Evolutionary conservation across 495 filamentous ascomycete species (phyloP), one percentile per base, ranked within the genome.

Genomic region (Aspergillus avenaceus): DNA sequence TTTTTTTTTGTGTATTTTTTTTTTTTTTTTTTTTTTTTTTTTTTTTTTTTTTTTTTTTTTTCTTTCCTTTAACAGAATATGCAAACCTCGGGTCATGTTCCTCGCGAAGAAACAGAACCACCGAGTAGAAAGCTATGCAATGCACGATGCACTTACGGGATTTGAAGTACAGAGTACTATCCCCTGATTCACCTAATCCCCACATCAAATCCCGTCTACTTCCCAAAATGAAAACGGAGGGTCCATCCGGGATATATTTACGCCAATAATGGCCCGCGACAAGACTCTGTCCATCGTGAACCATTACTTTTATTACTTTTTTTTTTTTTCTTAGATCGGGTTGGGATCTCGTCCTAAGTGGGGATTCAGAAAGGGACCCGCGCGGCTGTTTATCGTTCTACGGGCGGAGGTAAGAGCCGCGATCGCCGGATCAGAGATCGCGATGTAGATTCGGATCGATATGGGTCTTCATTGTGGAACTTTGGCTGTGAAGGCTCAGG

Each of bases 361-460:
- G 34, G 16, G 34, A 38, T n/a, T n/a, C n/a, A n/a, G n/a, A n/a
- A n/a, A n/a, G n/a, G n/a, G n/a, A n/a, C n/a, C n/a, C n/a, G n/a
- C n/a, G n/a, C 13, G n/a, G 4, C 32, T 16, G 32, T 14, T 36
- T 36, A 36, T 36, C 32, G 32, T 26, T 49, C 24, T 41, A 14
- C 47, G 50, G 50, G 45, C 22, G 50, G 43, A 53, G 42, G 34
- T 9, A 14, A 47, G 26, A 25, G 40, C 42, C 34, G 50, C 13
- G 48, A 50, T 50, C 48, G 45, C 28, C 45, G 45, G 45, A 19
- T 47, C 29, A 47, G 45, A 47, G 45, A 47, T 47, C 27, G 27
- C 28, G 8, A 37, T 37, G 18, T 28, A 13, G 29, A 34, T 25
- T 21, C 34, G 6, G 34, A 38, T 38, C 34, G 34, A 38, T 38